These are phyloP conservation scores for Chenopodium formosanum DNA, from an alignment of 148 eudicot genomes.

Conservation along the genomic window DNA sequence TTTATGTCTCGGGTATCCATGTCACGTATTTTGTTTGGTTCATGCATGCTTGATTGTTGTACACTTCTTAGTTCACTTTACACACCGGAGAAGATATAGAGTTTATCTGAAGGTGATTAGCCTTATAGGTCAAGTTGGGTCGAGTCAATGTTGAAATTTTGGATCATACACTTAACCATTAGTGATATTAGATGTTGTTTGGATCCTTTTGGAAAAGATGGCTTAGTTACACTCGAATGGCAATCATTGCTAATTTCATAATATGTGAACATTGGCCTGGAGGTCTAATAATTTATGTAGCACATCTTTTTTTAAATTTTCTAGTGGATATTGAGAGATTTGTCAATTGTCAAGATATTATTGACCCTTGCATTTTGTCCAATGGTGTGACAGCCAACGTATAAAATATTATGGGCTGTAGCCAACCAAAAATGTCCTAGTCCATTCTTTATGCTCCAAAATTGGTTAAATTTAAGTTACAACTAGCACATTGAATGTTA, in stretches of 20 bases:
- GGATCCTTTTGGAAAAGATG: background rate
- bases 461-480: background rate
- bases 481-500: constrained; percentile 15
- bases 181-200: background rate
- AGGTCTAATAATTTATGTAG: no score
- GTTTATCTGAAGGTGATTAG: no score
- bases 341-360: background rate
- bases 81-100: no score
- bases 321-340: background rate
- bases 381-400: background rate
- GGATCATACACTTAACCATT: background rate
- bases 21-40: no score
- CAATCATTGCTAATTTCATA: background rate
- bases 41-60: no score
- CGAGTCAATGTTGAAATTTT: no score
- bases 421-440: constrained; percentile 11
- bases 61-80: no score
- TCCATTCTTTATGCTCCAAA: background rate
- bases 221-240: background rate
- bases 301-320: background rate
- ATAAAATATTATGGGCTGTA: constrained; percentile 1
- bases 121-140: no score
- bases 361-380: background rate
- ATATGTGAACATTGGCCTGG: background rate
- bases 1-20: background rate